These are phyloP conservation scores for Vigna hirtella DNA, from an alignment of 306 rosid species.

Conservation along the genomic window DNA sequence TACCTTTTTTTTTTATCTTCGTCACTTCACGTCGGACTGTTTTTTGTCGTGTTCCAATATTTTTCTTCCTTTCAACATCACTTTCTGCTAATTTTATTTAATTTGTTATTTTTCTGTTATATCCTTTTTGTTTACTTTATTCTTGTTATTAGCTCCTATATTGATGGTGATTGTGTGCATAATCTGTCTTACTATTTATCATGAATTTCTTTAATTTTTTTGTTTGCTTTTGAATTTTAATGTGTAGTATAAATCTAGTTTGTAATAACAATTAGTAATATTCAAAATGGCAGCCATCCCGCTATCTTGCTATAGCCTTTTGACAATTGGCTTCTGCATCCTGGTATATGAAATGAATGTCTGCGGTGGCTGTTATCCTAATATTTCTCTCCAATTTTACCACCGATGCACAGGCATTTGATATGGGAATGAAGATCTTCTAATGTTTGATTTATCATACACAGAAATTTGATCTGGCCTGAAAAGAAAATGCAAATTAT, in stretches of 20 bases:
- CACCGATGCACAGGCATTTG: background rate
- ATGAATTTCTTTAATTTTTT: background rate
- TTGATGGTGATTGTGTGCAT: background rate
- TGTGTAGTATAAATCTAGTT: background rate
- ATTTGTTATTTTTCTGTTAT: background rate
- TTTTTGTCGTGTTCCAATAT: background rate
- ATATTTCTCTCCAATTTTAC: conserved; percentile 3
- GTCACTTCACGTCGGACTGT: background rate
- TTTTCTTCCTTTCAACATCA: background rate
- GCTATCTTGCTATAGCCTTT: background rate
- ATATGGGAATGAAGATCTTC: background rate
- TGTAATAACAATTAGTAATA: background rate
- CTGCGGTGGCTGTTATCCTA: background rate
- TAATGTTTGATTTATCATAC: background rate
- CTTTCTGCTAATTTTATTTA: background rate
- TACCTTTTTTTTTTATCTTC: background rate
- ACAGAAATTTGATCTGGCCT: conserved; percentile 1
- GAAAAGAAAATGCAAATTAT: background rate
- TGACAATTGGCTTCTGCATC: background rate
- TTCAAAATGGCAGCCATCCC: background rate
- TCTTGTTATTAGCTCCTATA: background rate
- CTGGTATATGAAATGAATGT: background rate
- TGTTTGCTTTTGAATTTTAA: background rate
- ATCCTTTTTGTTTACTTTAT: background rate
- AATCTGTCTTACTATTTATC: background rate